Base-by-base conservation (phyloP, 73 alveolate genomes). In the Symbiodinium natans region DNA sequence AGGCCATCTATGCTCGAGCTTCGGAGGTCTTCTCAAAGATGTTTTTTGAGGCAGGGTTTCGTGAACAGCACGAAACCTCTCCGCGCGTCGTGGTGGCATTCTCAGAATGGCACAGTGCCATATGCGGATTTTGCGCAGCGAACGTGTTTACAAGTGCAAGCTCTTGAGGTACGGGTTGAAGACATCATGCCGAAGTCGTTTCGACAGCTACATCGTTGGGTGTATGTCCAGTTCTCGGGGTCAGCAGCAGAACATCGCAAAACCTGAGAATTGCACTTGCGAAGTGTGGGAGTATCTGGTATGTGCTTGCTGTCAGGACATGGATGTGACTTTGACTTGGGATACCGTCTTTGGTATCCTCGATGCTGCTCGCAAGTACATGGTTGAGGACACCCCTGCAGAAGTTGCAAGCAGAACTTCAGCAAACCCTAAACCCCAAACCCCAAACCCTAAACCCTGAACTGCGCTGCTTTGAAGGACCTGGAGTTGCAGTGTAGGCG, bases 1-100 rank as follows among this genome's bases (percentile, higher is more conserved):
- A 89, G 96, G 96, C 98, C 98, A 92, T 92, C 68, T 92, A 29
- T 19, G 98, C 98, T 8, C 89, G 98, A 43, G 98, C 98, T 87
- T 92, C 98, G 68, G 98, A 92, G 92, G 98, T 92, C 46, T 92
- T 92, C 34, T 92, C 98, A 38, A 92, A 92, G 63, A 92, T 92
- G 98, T 92, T 92, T 77, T 92, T 92, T 77, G 98, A 92, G 98
- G 92, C 96, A 11, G 82, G 96, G 34, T 71, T 89, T 27, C 86
- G 96, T 29, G 96, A 89, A 40, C 96, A 89, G 59, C 96, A 89
- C 75, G 94, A 87, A 87, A 40, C 96, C 46, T 29, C 96, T 10
- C 87, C 96, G 48, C 86, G 96, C 19, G 96, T 89, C 39, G 96
- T 89, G 54, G 96, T 34, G 48, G 84, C 43, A 3, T 33, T 11